Evolutionary conservation across 768 basidiomycete species (phyloP).

Genomic region (Rhizopogon roseolus): DNA sequence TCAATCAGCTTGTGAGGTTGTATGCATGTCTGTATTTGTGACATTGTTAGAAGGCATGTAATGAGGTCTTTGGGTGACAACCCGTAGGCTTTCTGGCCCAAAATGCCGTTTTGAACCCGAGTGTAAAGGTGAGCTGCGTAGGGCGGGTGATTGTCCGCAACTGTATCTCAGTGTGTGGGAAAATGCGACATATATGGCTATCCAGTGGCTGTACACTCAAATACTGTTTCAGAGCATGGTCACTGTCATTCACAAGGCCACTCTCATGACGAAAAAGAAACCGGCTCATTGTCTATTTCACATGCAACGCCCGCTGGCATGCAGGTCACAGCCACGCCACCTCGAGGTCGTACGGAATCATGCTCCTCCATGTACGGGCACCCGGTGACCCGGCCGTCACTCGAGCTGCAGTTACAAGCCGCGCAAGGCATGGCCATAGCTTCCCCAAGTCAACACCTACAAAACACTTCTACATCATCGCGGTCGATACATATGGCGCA

Average conservation of each 20-base stretch:
- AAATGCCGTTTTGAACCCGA: too few species aligned
- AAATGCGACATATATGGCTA: too few species aligned
- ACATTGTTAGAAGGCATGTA: too few species aligned
- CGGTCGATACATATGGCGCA: background rate
- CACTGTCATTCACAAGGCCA: constrained; percentile 66
- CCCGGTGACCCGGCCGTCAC: constrained; percentile 68
- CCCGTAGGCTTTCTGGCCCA: too few species aligned
- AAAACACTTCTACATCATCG: constrained; percentile 20
- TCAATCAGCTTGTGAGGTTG: too few species aligned
- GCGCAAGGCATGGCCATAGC: constrained; percentile 69
- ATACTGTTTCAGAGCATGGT: constrained; percentile 38
- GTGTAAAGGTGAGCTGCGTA: too few species aligned
- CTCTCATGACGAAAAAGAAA: constrained; percentile 36
- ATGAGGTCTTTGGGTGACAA: too few species aligned
- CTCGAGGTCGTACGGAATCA: constrained; percentile 35
- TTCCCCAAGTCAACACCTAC: constrained; percentile 4
- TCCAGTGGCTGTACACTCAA: too few species aligned
- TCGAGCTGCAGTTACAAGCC: constrained; percentile 69
- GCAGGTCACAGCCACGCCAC: constrained; percentile 1
- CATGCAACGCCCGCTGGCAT: constrained; percentile 30
- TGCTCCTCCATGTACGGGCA: constrained; percentile 70
- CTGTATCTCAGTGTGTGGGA: too few species aligned
- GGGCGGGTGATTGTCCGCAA: too few species aligned
- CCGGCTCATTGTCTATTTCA: constrained; percentile 30
- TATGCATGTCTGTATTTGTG: too few species aligned